Conservation (phyloP, 441 rosid species). For the Pelargonium australe region DNA sequence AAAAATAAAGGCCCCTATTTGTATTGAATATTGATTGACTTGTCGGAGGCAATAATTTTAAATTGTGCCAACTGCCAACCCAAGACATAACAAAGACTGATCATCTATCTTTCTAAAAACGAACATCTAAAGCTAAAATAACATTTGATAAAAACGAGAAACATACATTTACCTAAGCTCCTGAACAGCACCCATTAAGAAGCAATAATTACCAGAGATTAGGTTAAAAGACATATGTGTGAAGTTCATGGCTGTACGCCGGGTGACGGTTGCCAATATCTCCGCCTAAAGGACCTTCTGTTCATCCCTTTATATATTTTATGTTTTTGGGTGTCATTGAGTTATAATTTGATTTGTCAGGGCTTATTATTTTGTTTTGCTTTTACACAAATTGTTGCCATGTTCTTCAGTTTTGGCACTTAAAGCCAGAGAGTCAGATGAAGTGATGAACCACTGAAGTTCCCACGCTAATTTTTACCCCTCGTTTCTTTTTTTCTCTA, state of each 20-base stretch:
- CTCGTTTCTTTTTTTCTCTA: not conserved
- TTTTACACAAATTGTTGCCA: too few species aligned
- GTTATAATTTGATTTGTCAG: not conserved
- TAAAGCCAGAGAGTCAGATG: not conserved
- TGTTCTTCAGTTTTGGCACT: not conserved
- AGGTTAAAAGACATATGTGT: not conserved
- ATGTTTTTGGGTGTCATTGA: not conserved
- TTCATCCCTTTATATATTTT: not conserved
- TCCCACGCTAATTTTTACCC: not conserved
- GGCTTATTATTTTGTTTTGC: too few species aligned
- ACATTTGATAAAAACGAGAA: not conserved
- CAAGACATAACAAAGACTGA: not conserved
- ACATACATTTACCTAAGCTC: not conserved
- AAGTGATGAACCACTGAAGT: not conserved
- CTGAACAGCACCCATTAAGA: not conserved
- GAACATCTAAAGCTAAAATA: not conserved
- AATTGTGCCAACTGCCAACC: not conserved
- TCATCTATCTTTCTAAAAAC: not conserved
- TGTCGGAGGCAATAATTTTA: not conserved
- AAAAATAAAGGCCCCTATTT: not conserved
- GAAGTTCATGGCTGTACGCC: not conserved
- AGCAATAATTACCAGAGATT: constrained; percentile 1
- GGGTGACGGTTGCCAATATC: not conserved
- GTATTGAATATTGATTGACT: not conserved
- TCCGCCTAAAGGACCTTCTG: not conserved